Evolutionary conservation across 495 filamentous ascomycete genomes (phyloP), one percentile per base, ranked within the genome.

Genomic region (Lineolata rhizophorae): DNA sequence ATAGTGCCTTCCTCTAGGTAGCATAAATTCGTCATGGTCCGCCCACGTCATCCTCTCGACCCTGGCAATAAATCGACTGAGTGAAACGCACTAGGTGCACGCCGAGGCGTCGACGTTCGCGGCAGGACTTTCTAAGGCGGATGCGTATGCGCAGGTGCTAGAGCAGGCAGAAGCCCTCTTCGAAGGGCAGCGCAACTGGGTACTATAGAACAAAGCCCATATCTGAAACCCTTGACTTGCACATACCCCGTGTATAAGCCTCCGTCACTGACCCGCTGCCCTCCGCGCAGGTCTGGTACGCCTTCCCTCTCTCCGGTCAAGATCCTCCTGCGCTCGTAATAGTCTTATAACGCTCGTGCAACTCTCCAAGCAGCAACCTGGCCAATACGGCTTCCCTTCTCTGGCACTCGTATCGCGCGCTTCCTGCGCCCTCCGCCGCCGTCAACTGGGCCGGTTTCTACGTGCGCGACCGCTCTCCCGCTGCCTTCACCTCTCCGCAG

Each of bases 371-470:
- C 30, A 90, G 81, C 57, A 91, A 92, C 52, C 65, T 84, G 35
- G 65, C 83, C 40, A 93, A 92, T 46, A 52, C 73, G 26, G 66
- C 83, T 32, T 79, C 83, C 20, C 69, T 92, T 30, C 65, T 92
- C 42, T 87, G 76, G 72, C 78, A 93, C 55, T 73, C 71, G 24
- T 81, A 76, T 48, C 69, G 72, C 41, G 72, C 81, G 5, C 66
- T 92, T 31, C 70, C 77, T n/a, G 45, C 61, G 0, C 79, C 83
- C 12, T 76, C 69, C 29, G 63, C 55, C 19, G 53, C 66, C 21
- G 74, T 81, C 4, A 92, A 92, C 57, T 93, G 84, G 84, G 70
- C 76, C 34, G 83, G 82, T 19, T 92, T 93, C 67, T 93, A 93
- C 55, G 70, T 76, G 32, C 60, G 79, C 44, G 65, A 80, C 45